A percentile compares a stretch with the other conserved stretches of the same genome.
These are phyloP conservation scores for Blastobotrys proliferans DNA, from an alignment of 1,139 yeast species.

Conservation along the genomic window DNA sequence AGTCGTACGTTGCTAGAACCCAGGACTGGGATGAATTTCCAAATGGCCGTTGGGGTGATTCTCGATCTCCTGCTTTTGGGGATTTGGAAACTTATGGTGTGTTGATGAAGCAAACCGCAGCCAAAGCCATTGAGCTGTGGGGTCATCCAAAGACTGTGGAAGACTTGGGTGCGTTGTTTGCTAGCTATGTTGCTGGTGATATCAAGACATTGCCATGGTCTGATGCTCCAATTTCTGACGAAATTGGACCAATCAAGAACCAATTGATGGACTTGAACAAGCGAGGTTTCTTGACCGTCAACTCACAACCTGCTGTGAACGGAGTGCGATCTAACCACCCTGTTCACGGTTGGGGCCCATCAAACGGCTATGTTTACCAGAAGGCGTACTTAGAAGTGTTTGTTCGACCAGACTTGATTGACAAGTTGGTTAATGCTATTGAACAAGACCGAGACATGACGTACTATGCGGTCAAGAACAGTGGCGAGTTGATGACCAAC, in stretches of 20 bases:
- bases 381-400: slow-evolving; percentile 86
- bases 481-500: slow-evolving; percentile 59
- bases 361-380: slow-evolving; percentile 86
- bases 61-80: slow-evolving; percentile 90
- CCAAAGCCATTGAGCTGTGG: slow-evolving; percentile 82
- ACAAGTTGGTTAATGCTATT: slow-evolving; percentile 41
- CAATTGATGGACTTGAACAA: slow-evolving; percentile 60
- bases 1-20: slow-evolving; percentile 84
- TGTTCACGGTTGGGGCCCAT: slow-evolving; percentile 93
- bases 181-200: slow-evolving; percentile 63
- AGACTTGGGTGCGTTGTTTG: slow-evolving; percentile 61
- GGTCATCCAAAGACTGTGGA: slow-evolving; percentile 61
- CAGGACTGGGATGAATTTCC: slow-evolving; percentile 95
- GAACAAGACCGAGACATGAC: slow-evolving; percentile 54
- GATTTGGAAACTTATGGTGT: slow-evolving; percentile 65
- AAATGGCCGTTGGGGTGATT: slow-evolving; percentile 93
- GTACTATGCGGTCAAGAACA: slow-evolving; percentile 68
- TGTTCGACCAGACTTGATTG: slow-evolving; percentile 55
- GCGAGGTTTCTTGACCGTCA: slow-evolving; percentile 72
- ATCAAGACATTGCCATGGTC: slow-evolving; percentile 89
- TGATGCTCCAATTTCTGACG: slow-evolving; percentile 80
- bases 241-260: slow-evolving; percentile 60
- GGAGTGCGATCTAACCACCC: slow-evolving; percentile 70
- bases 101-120: slow-evolving; percentile 48
- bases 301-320: slow-evolving; percentile 93